Evolutionary conservation across 192 early-diverging fungal species (phyloP), one percentile per base, ranked within the genome.

Genomic region (Coemansia biformis): DNA sequence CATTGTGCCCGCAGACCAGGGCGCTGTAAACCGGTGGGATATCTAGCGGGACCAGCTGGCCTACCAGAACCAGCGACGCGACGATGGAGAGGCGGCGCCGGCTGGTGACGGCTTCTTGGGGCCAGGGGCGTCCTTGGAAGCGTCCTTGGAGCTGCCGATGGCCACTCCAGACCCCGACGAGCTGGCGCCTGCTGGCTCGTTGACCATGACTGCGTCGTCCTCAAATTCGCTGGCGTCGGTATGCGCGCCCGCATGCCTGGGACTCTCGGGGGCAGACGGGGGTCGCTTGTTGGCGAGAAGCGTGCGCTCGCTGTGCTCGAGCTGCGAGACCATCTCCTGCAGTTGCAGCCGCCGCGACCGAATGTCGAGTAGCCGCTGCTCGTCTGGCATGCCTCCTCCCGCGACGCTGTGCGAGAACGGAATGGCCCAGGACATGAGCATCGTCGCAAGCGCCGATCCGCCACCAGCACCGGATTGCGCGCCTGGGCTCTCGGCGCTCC

Each of bases 11-110:
- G n/a, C n/a, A n/a, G n/a, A n/a, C n/a, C n/a, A n/a, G n/a, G n/a
- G n/a, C n/a, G n/a, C n/a, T n/a, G n/a, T n/a, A n/a, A n/a, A n/a
- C n/a, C n/a, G n/a, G n/a, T n/a, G n/a, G n/a, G n/a, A n/a, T n/a
- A n/a, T n/a, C n/a, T n/a, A n/a, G n/a, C n/a, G n/a, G n/a, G n/a
- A n/a, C n/a, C n/a, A n/a, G n/a, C n/a, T n/a, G n/a, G n/a, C n/a
- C 48, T 64, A 64, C 61, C 61, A 64, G 54, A 64, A 57, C 66
- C 66, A 68, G 54, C 66, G 66, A 29, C 66, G 66, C 5, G 54
- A 38, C 1, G 55, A 43, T 18, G 33, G 14, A 29, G 33, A 10
- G 28, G 29, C 5, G n/a, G 23, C 8, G 0, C 36, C 32, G 12
- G 48, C 14, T 24, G 48, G 12, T 19, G 31, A 9, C 7, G 29